Conservation (phyloP, 2,329 filamentous ascomycete genomes). For the Neoarthrinium moseri region DNA sequence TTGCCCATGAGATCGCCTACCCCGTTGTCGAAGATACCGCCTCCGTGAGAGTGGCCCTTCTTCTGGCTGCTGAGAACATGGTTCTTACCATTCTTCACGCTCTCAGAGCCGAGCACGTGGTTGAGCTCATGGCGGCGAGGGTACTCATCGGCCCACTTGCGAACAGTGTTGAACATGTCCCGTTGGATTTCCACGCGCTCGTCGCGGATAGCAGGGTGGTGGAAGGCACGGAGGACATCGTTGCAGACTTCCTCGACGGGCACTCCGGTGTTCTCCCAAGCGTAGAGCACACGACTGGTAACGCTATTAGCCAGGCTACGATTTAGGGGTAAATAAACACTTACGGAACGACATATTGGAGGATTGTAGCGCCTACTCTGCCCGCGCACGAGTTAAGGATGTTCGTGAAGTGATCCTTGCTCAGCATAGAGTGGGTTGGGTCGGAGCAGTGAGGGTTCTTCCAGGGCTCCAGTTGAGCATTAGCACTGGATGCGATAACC, state of each 20-base stretch:
- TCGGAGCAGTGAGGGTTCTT: conserved; percentile 72
- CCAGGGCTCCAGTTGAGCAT: conserved; percentile 79
- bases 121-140: conserved; percentile 69
- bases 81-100: conserved; percentile 80
- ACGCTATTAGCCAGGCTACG: conserved; percentile 18
- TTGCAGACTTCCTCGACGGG: conserved; percentile 79
- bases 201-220: conserved; percentile 83
- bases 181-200: conserved; percentile 75
- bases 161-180: conserved; percentile 85
- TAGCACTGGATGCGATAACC: conserved; percentile 65
- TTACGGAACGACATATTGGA: conserved; percentile 83
- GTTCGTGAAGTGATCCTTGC: conserved; percentile 83
- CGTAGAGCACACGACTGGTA: conserved; percentile 75
- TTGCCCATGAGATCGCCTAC: conserved; percentile 35
- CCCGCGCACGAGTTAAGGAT: conserved; percentile 76
- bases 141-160: conserved; percentile 73
- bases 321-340: conserved; percentile 23
- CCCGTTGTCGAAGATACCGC: conserved; percentile 33
- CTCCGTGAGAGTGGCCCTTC: conserved; percentile 43
- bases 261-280: conserved; percentile 86
- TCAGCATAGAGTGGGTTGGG: conserved; percentile 79
- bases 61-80: conserved; percentile 51
- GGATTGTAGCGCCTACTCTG: conserved; percentile 68
- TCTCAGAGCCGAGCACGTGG: conserved; percentile 75
- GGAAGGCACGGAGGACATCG: conserved; percentile 81